phyloP scores from a whole-genome alignment of 1,139 yeast species.

The Protomyces arabidopsidicola region DNA sequence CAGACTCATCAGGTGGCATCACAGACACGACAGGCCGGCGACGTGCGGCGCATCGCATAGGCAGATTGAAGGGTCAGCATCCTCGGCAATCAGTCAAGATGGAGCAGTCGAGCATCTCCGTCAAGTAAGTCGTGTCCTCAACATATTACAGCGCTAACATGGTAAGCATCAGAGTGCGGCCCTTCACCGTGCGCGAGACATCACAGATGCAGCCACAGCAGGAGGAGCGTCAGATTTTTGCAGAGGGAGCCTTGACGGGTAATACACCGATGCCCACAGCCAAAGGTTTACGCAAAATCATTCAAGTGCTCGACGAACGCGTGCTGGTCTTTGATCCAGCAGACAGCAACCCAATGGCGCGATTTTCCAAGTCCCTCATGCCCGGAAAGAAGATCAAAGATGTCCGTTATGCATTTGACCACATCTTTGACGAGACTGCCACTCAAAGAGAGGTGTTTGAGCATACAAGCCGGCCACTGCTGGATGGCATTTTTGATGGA shows the following conservation, averaged over 20 bases:
- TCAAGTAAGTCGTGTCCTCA: conserved; percentile 1
- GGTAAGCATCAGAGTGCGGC: conserved; percentile 56
- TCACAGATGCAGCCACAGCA: conserved; percentile 42
- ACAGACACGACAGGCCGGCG: too few species aligned
- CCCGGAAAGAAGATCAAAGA: conserved; percentile 31
- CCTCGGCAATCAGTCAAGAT: neutral
- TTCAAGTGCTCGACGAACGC: conserved; percentile 78
- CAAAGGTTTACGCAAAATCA: conserved; percentile 61
- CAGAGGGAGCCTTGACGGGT: conserved; percentile 53
- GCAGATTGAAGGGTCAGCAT: too few species aligned
- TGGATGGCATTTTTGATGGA: conserved; percentile 67
- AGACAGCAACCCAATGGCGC: conserved; percentile 61
- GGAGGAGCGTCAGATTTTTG: conserved; percentile 46
- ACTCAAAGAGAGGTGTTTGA: conserved; percentile 57
- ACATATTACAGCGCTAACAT: neutral
- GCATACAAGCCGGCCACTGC: conserved; percentile 56
- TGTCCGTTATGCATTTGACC: conserved; percentile 52
- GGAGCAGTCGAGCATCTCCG: conserved; percentile 25
- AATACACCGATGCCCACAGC: conserved; percentile 41
- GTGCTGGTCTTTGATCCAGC: conserved; percentile 91
- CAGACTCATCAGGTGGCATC: too few species aligned
- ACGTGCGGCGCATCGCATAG: too few species aligned
- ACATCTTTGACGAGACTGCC: conserved; percentile 52
- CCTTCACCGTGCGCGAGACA: conserved; percentile 62
- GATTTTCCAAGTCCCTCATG: conserved; percentile 57